Percentiles rank a stretch among this genome's conserved stretches.
These are phyloP conservation scores for Leccinum longicurvipes DNA, from an alignment of 768 basidiomycete genomes.

Conservation along the genomic window DNA sequence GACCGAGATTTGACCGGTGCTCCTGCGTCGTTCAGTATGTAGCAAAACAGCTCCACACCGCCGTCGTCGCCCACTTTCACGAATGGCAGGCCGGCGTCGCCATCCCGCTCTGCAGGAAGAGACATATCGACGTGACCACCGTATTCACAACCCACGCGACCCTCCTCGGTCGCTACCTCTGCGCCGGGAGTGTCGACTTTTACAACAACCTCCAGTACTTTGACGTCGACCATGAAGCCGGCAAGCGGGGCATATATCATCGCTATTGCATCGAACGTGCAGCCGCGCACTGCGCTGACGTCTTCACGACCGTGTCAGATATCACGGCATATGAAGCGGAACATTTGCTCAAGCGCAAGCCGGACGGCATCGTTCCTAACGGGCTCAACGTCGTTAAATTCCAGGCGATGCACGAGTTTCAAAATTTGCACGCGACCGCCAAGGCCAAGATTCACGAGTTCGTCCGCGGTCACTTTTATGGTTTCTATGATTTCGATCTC, in stretches of 20 bases:
- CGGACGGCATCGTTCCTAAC: constrained; percentile 95
- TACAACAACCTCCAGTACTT: constrained; percentile 99
- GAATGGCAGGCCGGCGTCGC: constrained; percentile 99
- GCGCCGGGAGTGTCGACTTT: constrained; percentile 97
- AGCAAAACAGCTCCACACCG: constrained; percentile 72
- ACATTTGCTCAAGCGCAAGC: constrained; percentile 95
- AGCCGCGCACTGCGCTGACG: constrained; percentile 92
- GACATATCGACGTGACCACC: constrained; percentile 97
- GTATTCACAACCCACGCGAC: constrained; percentile 99
- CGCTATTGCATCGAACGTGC: constrained; percentile 96
- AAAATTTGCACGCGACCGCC: constrained; percentile 86
- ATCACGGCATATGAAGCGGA: constrained; percentile 98
- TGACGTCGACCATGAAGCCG: constrained; percentile 98
- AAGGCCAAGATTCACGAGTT: constrained; percentile 99
- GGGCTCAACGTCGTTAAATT: constrained; percentile 99
- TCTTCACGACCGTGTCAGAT: constrained; percentile 97
- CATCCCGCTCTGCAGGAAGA: constrained; percentile 90
- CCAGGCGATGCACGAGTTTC: constrained; percentile 99
- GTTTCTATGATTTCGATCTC: constrained; percentile 94
- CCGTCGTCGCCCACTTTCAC: constrained; percentile 97
- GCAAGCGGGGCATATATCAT: constrained; percentile 98
- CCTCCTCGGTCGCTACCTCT: constrained; percentile 96
- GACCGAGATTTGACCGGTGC: constrained; percentile 4
- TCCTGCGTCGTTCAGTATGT: constrained; percentile 60
- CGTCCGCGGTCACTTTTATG: constrained; percentile 96